Percentiles rank a stretch among this genome's conserved stretches.
phyloP scores from a whole-genome alignment of 2,329 filamentous ascomycete genomes.

The Claviceps citrina region DNA sequence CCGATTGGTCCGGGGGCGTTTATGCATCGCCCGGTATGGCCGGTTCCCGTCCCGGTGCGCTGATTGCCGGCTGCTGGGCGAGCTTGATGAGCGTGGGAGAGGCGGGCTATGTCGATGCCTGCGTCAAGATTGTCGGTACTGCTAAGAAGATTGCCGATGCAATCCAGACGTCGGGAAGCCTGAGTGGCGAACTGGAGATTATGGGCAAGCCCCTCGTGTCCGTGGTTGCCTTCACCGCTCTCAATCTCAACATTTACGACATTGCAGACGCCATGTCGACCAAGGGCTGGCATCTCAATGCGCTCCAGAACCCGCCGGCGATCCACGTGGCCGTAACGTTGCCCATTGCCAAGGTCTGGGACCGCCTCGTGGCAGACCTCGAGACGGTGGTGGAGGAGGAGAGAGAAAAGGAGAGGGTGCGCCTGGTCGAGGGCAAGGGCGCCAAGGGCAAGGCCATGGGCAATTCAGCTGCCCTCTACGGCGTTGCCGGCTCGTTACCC shows the following conservation, averaged over 20 bases:
- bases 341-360: constrained; percentile 67
- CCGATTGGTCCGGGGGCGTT: constrained; percentile 89
- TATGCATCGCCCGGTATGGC: constrained; percentile 89
- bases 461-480: constrained; percentile 79
- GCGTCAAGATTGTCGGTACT: constrained; percentile 73
- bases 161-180: constrained; percentile 51
- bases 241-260: constrained; percentile 82
- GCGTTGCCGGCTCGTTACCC: constrained; percentile 83
- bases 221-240: constrained; percentile 76
- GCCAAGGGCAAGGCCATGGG: constrained; percentile 52
- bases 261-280: constrained; percentile 74
- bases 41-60: constrained; percentile 76
- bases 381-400: constrained; percentile 54
- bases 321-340: constrained; percentile 90
- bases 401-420: constrained; percentile 64
- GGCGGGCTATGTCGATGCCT: constrained; percentile 72
- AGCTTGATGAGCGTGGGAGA: constrained; percentile 81
- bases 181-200: constrained; percentile 61
- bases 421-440: constrained; percentile 52
- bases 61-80: constrained; percentile 94
- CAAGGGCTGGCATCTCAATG: constrained; percentile 91
- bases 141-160: constrained; percentile 68
- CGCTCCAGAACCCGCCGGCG: constrained; percentile 77
- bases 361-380: constrained; percentile 61
- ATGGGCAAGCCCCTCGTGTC: constrained; percentile 76